Conservation (phyloP, 805 yeast species). For the Komagataella kurtzmanii region DNA sequence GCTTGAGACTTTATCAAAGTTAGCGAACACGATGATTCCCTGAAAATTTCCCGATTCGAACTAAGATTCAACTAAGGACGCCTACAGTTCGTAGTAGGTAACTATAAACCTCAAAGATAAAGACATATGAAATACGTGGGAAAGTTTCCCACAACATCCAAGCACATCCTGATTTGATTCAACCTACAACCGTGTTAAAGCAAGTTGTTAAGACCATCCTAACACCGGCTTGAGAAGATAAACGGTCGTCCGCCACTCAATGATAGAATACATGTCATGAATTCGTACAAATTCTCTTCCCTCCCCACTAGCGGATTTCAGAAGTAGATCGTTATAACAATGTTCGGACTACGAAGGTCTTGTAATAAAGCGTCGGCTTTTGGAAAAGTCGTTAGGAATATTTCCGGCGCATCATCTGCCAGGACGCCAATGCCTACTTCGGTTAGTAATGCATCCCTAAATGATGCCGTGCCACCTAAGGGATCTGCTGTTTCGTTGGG, state of each 20-base stretch:
- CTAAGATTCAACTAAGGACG: not conserved
- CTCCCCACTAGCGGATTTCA: not conserved
- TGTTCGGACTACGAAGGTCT: not conserved
- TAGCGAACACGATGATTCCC: not conserved
- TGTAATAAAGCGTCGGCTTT: not conserved
- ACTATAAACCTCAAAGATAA: not conserved
- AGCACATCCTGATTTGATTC: not conserved
- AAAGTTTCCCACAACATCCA: not conserved
- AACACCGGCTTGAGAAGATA: not conserved
- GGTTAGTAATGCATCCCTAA: slow-evolving; percentile 10
- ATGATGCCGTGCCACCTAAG: slow-evolving; percentile 22
- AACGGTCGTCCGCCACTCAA: not conserved
- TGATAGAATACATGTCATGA: not conserved
- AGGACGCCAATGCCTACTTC: slow-evolving; percentile 5
- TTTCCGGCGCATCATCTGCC: not conserved
- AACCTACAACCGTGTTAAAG: not conserved
- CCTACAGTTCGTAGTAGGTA: not conserved
- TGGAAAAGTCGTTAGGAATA: not conserved
- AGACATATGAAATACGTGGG: not conserved
- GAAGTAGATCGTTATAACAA: not conserved
- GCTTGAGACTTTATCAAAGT: not conserved
- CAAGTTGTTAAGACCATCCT: not conserved
- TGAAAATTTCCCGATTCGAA: not conserved
- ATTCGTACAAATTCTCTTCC: not conserved
- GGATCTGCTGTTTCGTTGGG: slow-evolving; percentile 27